phyloP scores from a whole-genome alignment of 179 eudicot genomes.

The Sideroxylon spinosum region DNA sequence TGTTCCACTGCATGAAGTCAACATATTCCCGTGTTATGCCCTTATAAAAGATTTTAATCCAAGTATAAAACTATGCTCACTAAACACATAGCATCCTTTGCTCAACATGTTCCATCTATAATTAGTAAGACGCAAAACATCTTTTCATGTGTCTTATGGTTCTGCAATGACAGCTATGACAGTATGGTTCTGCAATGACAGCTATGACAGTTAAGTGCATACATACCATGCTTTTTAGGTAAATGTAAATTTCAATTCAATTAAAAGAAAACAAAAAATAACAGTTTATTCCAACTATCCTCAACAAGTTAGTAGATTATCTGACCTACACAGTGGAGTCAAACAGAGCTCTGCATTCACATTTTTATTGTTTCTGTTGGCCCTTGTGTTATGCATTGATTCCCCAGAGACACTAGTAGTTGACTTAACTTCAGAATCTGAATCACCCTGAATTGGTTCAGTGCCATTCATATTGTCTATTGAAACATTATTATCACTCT shows the following conservation, averaged over 20 bases:
- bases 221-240: background rate
- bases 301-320: background rate
- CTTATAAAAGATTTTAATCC: background rate
- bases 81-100: background rate
- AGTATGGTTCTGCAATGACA: background rate
- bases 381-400: slow-evolving; percentile 1
- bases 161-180: background rate
- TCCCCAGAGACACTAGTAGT: slow-evolving; percentile 14
- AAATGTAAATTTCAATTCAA: background rate
- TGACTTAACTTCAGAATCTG: slow-evolving; percentile 18
- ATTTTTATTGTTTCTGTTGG: slow-evolving; percentile 9
- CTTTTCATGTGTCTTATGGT: background rate
- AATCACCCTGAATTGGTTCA: slow-evolving; percentile 22
- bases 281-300: background rate
- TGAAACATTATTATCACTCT: slow-evolving; percentile 13
- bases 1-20: slow-evolving; percentile 40
- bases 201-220: background rate
- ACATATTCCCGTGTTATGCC: background rate
- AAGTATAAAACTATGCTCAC: background rate
- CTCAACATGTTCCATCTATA: background rate
- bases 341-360: slow-evolving; percentile 14
- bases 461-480: slow-evolving; percentile 1
- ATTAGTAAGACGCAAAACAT: background rate
- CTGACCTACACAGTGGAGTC: slow-evolving; percentile 18
- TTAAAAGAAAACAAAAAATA: background rate